Base-by-base conservation (phyloP, 2,329 filamentous ascomycete species). In the Paraphoma sp. region DNA sequence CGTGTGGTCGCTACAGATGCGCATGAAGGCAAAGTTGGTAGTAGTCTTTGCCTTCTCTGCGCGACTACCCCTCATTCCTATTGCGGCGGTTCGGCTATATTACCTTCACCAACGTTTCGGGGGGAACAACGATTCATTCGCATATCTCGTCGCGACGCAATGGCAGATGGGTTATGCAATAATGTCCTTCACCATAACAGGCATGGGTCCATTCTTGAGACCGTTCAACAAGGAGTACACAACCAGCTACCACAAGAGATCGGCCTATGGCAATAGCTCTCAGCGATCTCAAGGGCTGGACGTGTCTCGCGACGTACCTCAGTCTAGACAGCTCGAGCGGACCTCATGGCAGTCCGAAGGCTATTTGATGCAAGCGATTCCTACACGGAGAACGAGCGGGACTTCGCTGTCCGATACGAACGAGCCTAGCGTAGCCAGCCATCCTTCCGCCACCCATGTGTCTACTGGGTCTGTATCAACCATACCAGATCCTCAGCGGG, bases 121-220 rank as follows among this genome's bases (percentile, higher is more conserved):
- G 48, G 54, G 60, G 41, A 46, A 40, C 6, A 59, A 60, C 47
- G 54, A 61, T 12, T 64, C 64, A 4, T 69, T 71, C 45, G 69
- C 67, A 46, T 69, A 70, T 12, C 23, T 70, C n/a, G 63, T 76
- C 2, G 64, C 66, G 8, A 72, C 69, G 23, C 70, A 75, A 43
- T 75, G 70, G 67, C 69, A 76, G n/a, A 68, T 74, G 56, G 65
- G 70, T n/a, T 76, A 73, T 40, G 72, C 72, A 3, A 71, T 74
- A 31, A 74, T 76, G 56, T 67, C 66, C 1, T 63, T 62, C 10
- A 74, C 70, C 0, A 72, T 75, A 8, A 72, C 67, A 14, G 69
- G 71, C 9, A 61, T 76, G 33, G 72, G 69, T 0, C 72, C 72
- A 7, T 73, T 74, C 41, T 53, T 75, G 16, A 64, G 70, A n/a